Base-by-base conservation (phyloP, 371 early-diverging fungal genomes). In the Rhizomucor pusillus region DNA sequence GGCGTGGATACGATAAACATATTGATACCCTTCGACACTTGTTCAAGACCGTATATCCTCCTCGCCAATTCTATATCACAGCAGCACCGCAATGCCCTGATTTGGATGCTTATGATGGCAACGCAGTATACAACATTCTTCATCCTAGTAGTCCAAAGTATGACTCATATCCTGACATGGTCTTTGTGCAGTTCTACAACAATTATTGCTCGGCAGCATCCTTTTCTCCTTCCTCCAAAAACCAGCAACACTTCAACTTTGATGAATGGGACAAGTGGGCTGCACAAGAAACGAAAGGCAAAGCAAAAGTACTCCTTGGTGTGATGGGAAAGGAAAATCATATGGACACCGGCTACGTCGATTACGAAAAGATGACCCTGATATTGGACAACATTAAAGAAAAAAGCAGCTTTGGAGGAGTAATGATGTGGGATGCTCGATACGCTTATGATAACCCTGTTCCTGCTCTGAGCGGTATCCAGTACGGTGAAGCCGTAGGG, bases 141-240 rank as follows among this genome's bases (percentile, higher is more conserved):
- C 57, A 71, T 48, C 67, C 71, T 6, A 16, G 29, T 0, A 59
- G 59, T 6, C 29, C 29, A 29, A 48, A 62, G 57, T 65, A 71
- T 29, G 60, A 71, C 19, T 57, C 71, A 1, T 65, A 71, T 50
- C 71, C 71, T 9, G 88, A 89, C 59, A 62, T 82, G 65, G 78
- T 88, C 3, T 84, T 68, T 63, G 80, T 88, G n/a, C 88, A 89
- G 62, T 89, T 89, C 53, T 89, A 89, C 69, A 89, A 89, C 71
- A 86, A 87, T 63, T 74, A 71, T 37, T 88, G 88, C 44, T 56
- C 69, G 12, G 73, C 62, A 7, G 36, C 52, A 14, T 35, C 20
- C 16, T 59, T 63, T 66, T 77, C 64, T 6, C 50, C 4, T 50
- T 0, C 16, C 56, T 29, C 43, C 65, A 29, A 29, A 29, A 29